Evolutionary conservation across 148 eudicot genomes (phyloP).

Genomic region (Pharnaceum exiguum): DNA sequence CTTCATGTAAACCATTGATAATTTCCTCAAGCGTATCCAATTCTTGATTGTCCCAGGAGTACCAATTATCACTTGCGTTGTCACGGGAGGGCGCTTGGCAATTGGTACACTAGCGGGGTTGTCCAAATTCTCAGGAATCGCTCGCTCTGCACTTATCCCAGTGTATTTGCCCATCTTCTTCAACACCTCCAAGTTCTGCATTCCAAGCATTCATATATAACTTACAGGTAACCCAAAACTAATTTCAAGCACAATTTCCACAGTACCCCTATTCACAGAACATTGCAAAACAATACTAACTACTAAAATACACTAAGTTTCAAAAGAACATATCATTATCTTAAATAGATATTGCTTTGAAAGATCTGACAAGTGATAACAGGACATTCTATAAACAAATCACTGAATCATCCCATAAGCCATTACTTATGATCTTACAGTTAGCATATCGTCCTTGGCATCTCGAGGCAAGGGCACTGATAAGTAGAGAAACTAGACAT

Average conservation of each 20-base stretch:
- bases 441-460: too few relatives aligned
- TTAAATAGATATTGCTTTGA: too few relatives aligned
- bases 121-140: conserved; percentile 51
- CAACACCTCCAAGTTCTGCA: conserved; percentile 86
- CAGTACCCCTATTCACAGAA: too few relatives aligned
- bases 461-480: too few relatives aligned
- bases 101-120: conserved; percentile 46
- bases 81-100: conserved; percentile 45
- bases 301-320: too few relatives aligned
- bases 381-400: too few relatives aligned
- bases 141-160: conserved; percentile 68
- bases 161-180: conserved; percentile 75
- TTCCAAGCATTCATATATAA: conserved; percentile 6
- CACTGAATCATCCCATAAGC: too few relatives aligned
- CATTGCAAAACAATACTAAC: too few relatives aligned
- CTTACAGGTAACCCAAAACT: not conserved
- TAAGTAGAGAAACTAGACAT: too few relatives aligned
- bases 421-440: too few relatives aligned
- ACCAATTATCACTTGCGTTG: conserved; percentile 78
- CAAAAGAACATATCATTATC: too few relatives aligned
- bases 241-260: not conserved
- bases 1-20: conserved; percentile 59
- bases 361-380: too few relatives aligned
- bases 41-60: conserved; percentile 77
- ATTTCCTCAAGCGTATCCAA: conserved; percentile 48